Conservation (phyloP, 2,329 filamentous ascomycete genomes). For the Rhynchosporium agropyri region DNA sequence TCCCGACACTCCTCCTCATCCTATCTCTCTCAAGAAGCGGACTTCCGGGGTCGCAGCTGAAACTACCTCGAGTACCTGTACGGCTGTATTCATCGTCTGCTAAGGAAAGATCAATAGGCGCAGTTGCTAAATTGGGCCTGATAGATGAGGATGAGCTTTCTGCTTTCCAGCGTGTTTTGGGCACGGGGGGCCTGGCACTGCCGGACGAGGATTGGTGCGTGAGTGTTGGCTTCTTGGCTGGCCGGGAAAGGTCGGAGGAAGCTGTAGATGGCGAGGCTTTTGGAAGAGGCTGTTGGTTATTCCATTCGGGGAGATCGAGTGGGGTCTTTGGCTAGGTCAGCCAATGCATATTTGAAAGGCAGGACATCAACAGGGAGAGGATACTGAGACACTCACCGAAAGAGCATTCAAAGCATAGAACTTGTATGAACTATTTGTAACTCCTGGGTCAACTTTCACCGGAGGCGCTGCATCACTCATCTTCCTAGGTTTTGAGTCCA, state of each 20-base stretch:
- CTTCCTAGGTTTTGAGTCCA: conserved; percentile 37
- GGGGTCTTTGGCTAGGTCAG: conserved; percentile 30
- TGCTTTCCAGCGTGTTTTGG: conserved; percentile 41
- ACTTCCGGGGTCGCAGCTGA: conserved; percentile 22
- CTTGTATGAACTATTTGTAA: conserved; percentile 32
- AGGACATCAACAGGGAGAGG: not conserved
- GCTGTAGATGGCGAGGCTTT: conserved; percentile 19
- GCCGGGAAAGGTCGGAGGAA: conserved; percentile 26
- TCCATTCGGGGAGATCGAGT: conserved; percentile 39
- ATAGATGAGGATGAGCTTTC: conserved; percentile 25
- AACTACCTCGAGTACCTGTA: not conserved
- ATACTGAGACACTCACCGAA: conserved; percentile 32
- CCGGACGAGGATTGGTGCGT: conserved; percentile 23
- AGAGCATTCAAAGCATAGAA: conserved; percentile 39
- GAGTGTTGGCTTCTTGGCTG: conserved; percentile 32
- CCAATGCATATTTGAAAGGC: not conserved
- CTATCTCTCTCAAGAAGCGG: conserved; percentile 35
- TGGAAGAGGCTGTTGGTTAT: conserved; percentile 20
- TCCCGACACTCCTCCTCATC: conserved; percentile 40
- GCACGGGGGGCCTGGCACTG: conserved; percentile 36
- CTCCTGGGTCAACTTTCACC: conserved; percentile 38
- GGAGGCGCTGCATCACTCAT: conserved; percentile 35
- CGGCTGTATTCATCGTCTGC: conserved; percentile 37
- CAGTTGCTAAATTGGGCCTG: conserved; percentile 24
- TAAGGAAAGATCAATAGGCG: conserved; percentile 40